Evolutionary conservation across 371 early-diverging fungal species (phyloP).

Genomic region (Lichtheimia corymbifera): DNA sequence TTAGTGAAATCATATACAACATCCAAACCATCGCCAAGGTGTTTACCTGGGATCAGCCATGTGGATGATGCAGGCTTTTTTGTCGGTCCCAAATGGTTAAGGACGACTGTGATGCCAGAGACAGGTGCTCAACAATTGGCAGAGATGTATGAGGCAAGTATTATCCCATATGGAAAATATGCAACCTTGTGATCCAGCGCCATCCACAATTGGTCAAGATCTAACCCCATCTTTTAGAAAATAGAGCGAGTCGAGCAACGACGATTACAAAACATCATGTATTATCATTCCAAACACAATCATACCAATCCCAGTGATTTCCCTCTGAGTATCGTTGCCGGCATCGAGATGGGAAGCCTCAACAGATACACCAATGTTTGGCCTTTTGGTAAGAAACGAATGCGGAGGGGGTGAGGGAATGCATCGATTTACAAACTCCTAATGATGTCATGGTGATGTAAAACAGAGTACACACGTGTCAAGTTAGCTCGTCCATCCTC

Average conservation of each 20-base stretch:
- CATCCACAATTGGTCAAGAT: background rate
- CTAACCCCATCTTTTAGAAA: constrained; percentile 34
- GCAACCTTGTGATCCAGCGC: background rate
- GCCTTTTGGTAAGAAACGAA: constrained; percentile 59
- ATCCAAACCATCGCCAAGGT: constrained; percentile 9
- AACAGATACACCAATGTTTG: constrained; percentile 83
- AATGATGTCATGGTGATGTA: background rate
- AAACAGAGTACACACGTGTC: constrained; percentile 54
- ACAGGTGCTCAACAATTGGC: constrained; percentile 37
- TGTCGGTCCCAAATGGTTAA: constrained; percentile 35
- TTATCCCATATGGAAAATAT: background rate
- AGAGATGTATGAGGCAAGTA: constrained; percentile 43
- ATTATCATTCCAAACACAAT: constrained; percentile 51
- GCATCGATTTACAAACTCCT: no score
- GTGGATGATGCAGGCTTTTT: constrained; percentile 15
- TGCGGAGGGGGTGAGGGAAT: background rate
- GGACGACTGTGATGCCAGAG: constrained; percentile 20
- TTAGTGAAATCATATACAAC: background rate
- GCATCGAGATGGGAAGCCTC: constrained; percentile 64
- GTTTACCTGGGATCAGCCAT: constrained; percentile 25
- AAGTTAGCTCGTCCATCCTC: constrained; percentile 30
- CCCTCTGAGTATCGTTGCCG: constrained; percentile 64
- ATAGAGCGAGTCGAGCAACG: constrained; percentile 61
- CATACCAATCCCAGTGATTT: constrained; percentile 35
- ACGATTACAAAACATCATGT: constrained; percentile 65